These are phyloP conservation scores for Termitomyces sp. DNA, from an alignment of 768 basidiomycete genomes.

Conservation along the genomic window DNA sequence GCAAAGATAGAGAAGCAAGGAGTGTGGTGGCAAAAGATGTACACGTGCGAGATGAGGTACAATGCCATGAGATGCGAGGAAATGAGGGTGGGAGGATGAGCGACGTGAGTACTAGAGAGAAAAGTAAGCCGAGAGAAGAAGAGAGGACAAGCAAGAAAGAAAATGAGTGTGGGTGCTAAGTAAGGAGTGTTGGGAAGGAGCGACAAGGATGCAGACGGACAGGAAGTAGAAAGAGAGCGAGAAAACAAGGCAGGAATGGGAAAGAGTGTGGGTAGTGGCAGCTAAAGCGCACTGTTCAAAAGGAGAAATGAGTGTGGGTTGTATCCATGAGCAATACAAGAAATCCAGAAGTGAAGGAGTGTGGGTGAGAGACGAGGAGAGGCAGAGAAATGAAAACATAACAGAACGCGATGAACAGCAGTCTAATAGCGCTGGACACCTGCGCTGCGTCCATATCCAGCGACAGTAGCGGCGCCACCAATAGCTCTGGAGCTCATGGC, in stretches of 20 bases:
- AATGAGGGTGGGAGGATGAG: neutral
- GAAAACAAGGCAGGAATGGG: neutral
- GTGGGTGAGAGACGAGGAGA: neutral
- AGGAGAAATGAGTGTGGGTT: neutral
- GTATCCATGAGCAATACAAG: neutral
- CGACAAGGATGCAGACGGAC: neutral
- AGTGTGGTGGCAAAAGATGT: neutral
- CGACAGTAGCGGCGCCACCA: constrained; percentile 13
- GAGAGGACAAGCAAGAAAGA: neutral
- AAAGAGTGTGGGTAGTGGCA: neutral
- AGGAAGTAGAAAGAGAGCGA: neutral
- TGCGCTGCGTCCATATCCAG: constrained; percentile 12
- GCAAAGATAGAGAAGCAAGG: neutral
- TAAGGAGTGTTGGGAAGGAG: neutral
- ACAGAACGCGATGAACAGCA: neutral
- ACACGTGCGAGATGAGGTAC: neutral
- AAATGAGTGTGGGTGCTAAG: neutral
- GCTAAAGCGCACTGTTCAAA: neutral
- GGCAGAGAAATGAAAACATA: neutral
- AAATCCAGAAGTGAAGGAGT: neutral
- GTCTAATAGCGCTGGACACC: constrained; percentile 10
- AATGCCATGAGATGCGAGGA: neutral
- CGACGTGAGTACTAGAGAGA: neutral
- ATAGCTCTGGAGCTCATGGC: neutral
- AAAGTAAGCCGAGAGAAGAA: neutral